Percentiles rank a stretch among this genome's conserved stretches.
These are phyloP conservation scores for Neurospora sp. DNA, from an alignment of 495 filamentous ascomycete species.

Conservation along the genomic window DNA sequence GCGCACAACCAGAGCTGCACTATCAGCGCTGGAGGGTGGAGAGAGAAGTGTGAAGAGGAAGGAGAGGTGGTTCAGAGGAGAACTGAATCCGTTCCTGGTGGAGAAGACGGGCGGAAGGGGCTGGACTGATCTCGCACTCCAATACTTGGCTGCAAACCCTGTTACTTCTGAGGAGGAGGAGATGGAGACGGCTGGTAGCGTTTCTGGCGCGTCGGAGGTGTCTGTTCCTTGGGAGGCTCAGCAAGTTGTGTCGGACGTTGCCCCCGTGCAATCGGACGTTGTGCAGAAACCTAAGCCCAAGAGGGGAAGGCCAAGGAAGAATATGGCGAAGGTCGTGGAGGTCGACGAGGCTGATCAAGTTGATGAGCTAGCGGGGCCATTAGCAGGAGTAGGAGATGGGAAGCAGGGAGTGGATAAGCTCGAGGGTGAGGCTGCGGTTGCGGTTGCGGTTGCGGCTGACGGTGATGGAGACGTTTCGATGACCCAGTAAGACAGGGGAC, in stretches of 20 bases:
- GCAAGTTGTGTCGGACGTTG: background rate
- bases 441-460: background rate
- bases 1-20: conserved; percentile 67
- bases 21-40: conserved; percentile 76
- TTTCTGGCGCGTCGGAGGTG: background rate
- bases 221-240: background rate
- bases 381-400: background rate
- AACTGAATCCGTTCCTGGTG: conserved; percentile 52
- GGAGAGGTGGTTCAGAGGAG: conserved; percentile 69
- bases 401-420: background rate
- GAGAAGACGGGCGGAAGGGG: conserved; percentile 54
- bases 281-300: background rate
- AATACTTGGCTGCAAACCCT: background rate
- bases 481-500: background rate
- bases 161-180: background rate
- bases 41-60: conserved; percentile 58
- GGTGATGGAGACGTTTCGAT: background rate
- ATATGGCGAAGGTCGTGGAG: background rate
- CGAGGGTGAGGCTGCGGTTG: background rate
- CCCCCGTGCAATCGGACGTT: background rate
- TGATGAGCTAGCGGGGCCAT: background rate
- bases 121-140: conserved; percentile 44
- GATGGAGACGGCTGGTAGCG: background rate
- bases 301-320: background rate
- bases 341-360: background rate